Base-by-base conservation (phyloP, 768 basidiomycete genomes). In the Tremella mesenterica region DNA sequence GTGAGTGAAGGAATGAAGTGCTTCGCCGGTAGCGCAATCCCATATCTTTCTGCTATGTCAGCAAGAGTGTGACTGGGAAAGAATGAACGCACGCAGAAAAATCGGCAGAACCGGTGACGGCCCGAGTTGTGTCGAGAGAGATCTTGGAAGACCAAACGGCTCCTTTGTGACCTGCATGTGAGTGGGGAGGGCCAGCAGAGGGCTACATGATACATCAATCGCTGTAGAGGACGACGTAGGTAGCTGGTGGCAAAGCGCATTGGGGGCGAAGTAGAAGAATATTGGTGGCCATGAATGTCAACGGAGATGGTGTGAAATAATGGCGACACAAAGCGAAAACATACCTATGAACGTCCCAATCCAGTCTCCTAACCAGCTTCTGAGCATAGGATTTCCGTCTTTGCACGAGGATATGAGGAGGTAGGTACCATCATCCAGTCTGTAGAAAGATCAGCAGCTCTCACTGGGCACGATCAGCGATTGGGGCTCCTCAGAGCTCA, bases 311-410 rank as follows among this genome's bases (percentile, higher is more conserved):
- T 10, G 47, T 48, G 14, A 48, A 21, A 5, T 31, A 20, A 3
- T 18, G 26, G 13, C 29, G 3, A 16, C 28, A 18, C 29, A 26
- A 36, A 18, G n/a, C 33, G 3, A 31, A 61, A 33, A 63, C 67
- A 54, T 44, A 73, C 74, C 76, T 4, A 76, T 59, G 57, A 78
- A 78, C 0, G 77, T 77, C 31, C 95, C 95, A 70, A 95, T 87
- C 95, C 95, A 99, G 74, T 99, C 95, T 29, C 93, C 93, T 51
- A 88, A 87, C 92, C 92, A 93, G 68, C 90, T 86, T 69, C 90
- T 82, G 61, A 95, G 77, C 88, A 93, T 92, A 41, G 90, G 92
- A 65, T 90, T 96, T 29, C 95, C 95, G 79, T 97, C 95, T 76
- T 97, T 99, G 79, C 95, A 97, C 64, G 87, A 86, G 53, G 92